Conservation (phyloP, 495 filamentous ascomycete genomes). For the Xylaria bambusicola region DNA sequence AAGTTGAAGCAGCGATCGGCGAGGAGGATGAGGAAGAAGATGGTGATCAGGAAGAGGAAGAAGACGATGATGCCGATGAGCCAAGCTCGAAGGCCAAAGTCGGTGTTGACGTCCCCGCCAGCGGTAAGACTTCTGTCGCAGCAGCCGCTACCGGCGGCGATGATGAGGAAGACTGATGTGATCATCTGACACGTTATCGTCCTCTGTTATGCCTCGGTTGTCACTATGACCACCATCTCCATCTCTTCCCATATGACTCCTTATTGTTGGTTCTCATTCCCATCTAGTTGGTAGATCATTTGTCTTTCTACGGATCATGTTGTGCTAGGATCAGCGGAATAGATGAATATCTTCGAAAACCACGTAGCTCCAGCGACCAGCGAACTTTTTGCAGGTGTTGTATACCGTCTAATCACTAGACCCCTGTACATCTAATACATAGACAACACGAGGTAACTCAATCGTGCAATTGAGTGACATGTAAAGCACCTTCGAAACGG, state of each 20-base stretch:
- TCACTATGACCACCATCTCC: not conserved
- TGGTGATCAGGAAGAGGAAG: conserved; percentile 34
- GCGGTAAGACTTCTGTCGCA: conserved; percentile 38
- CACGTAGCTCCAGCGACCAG: not conserved
- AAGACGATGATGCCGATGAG: conserved; percentile 34
- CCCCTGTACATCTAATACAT: not conserved
- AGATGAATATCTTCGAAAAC: not conserved
- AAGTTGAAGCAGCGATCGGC: conserved; percentile 37
- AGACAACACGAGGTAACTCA: not conserved
- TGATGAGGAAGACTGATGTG: conserved; percentile 37
- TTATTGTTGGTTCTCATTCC: not conserved
- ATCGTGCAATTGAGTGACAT: no score
- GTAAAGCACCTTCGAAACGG: no score
- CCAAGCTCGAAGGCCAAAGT: conserved; percentile 32
- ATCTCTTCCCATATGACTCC: not conserved
- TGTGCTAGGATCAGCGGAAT: not conserved
- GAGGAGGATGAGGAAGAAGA: conserved; percentile 41
- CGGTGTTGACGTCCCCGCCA: conserved; percentile 30
- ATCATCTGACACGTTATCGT: not conserved
- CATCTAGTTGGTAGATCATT: conserved; percentile 6
- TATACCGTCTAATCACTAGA: no score
- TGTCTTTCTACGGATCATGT: not conserved
- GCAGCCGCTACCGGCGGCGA: conserved; percentile 33
- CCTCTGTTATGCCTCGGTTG: not conserved
- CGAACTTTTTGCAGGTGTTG: not conserved